Percentiles rank a stretch among this genome's conserved stretches.
Evolutionary conservation across 208 protist genomes (phyloP).

Genomic region (Trypanosoma brucei): DNA sequence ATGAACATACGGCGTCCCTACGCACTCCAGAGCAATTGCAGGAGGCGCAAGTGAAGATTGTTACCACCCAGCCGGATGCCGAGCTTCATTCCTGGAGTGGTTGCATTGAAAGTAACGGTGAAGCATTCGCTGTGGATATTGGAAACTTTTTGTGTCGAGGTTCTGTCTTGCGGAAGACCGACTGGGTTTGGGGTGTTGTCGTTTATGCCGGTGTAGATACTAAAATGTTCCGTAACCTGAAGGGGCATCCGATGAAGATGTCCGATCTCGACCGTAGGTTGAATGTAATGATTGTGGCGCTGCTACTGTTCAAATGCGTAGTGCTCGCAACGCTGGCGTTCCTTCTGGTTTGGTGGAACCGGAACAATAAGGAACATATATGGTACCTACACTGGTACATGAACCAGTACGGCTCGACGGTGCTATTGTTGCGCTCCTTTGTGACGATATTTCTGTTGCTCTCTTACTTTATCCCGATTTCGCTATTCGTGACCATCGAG

Average conservation of each 20-base stretch:
- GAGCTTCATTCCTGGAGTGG: constrained; percentile 77
- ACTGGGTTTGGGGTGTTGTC: constrained; percentile 91
- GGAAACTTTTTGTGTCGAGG: constrained; percentile 90
- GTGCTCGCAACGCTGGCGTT: constrained; percentile 62
- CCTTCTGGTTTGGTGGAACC: constrained; percentile 62
- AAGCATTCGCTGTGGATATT: constrained; percentile 53
- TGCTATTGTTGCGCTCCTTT: constrained; percentile 68
- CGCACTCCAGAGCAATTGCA: constrained; percentile 30
- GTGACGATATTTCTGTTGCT: constrained; percentile 90
- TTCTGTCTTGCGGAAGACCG: constrained; percentile 87
- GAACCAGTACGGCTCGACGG: constrained; percentile 24
- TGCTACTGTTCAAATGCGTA: constrained; percentile 66
- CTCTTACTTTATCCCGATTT: constrained; percentile 90
- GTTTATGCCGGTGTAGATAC: constrained; percentile 90
- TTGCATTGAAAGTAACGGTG: constrained; percentile 45
- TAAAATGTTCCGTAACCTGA: constrained; percentile 90
- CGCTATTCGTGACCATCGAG: constrained; percentile 90
- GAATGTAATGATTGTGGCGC: constrained; percentile 80
- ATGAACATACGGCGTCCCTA: constrained; percentile 62
- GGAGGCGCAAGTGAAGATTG: constrained; percentile 26
- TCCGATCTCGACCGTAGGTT: constrained; percentile 86
- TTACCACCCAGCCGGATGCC: constrained; percentile 63
- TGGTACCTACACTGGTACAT: constrained; percentile 49
- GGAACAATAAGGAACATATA: constrained; percentile 22
- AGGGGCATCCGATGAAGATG: constrained; percentile 79